Evolutionary conservation across 2,329 filamentous ascomycete genomes (phyloP), one percentile per base, ranked within the genome.

Genomic region (Drechmeria coniospora): DNA sequence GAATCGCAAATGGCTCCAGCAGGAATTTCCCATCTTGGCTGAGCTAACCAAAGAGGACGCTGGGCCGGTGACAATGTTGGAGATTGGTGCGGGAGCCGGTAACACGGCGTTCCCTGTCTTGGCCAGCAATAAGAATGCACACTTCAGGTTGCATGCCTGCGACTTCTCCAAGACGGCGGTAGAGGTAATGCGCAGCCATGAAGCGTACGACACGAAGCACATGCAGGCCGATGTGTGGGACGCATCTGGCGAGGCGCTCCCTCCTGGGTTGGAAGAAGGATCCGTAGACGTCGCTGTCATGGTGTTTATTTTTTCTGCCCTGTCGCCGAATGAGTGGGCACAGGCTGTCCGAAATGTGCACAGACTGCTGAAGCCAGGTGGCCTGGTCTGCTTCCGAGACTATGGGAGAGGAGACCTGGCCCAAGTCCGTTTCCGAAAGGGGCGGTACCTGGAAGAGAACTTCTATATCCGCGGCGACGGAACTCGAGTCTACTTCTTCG

Each of bases 211-310:
- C 44, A 56, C 66, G 23, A 59, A 68, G 34, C 56, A 68, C 40
- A 82, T 95, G 50, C 73, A 79, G 45, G 87, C 87, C 13, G 86
- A 94, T 50, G 84, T 95, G 12, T 98, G 92, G 87, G 90, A 98
- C 56, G 78, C 79, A 10, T 72, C 86, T 2, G 67, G 72, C 33
- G 63, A 75, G 23, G 62, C 63, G 23, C 59, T 94, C 6, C 87
- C 90, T 5, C 80, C 82, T 2, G 80, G 74, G 2, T 57, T 98
- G 11, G 61, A 60, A 27, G 76, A 84, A 42, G 74, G 65, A n/a
- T 80, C 72, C 33, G 84, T 94, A 33, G 87, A 98, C 53, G 72
- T 95, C 21, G 82, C 92, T 21, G 64, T 98, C 29, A 74, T 98
- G 67, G 83, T 98, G 34, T 98, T 98, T 59, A 87, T 95, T 46